These are phyloP conservation scores for Astrothelium macrocarpum DNA, from an alignment of 495 filamentous ascomycete species.

Conservation along the genomic window DNA sequence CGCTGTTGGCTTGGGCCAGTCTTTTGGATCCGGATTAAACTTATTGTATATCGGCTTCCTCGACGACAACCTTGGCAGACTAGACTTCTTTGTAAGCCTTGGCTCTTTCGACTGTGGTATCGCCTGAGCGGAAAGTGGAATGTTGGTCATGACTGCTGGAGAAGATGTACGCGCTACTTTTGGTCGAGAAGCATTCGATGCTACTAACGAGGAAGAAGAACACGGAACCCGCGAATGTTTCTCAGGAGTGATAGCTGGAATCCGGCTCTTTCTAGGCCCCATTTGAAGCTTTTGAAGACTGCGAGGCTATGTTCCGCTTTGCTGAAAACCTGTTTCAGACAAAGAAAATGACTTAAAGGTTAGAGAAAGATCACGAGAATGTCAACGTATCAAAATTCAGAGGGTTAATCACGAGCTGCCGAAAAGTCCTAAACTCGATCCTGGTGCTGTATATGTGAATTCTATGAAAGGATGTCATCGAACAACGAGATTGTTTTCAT, in stretches of 20 bases:
- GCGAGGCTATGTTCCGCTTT: background rate
- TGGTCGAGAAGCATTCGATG: background rate
- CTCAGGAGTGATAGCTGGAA: background rate
- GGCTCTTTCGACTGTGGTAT: background rate
- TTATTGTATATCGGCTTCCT: background rate
- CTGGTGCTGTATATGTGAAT: background rate
- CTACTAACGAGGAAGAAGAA: too few relatives aligned
- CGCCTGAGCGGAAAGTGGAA: background rate
- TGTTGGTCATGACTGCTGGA: background rate
- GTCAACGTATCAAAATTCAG: background rate
- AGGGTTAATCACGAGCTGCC: background rate
- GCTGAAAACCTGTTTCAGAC: slow-evolving; percentile 1
- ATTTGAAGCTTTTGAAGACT: background rate
- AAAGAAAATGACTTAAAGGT: background rate
- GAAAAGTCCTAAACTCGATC: background rate
- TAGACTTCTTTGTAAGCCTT: background rate
- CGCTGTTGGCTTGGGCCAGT: background rate
- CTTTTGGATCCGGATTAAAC: background rate
- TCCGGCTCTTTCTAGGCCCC: background rate
- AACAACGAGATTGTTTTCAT: background rate
- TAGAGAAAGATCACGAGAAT: background rate
- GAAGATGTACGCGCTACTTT: background rate
- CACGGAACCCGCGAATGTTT: too few relatives aligned
- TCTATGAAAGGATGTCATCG: background rate
- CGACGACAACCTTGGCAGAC: background rate